phyloP scores from a whole-genome alignment of 1,284 basidiomycete species.

The Agroathelia rolfsii region DNA sequence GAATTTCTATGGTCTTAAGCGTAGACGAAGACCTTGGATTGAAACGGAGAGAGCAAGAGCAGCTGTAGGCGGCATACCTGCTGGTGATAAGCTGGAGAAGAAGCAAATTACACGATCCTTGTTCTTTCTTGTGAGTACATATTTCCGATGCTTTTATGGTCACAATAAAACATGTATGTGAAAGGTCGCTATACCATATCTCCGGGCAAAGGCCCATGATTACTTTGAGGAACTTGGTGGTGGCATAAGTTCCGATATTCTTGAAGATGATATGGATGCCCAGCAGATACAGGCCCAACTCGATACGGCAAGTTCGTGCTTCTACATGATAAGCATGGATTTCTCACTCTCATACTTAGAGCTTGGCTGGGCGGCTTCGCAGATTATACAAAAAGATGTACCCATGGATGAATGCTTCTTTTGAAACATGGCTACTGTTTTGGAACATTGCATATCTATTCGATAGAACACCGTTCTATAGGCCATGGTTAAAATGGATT shows the following conservation, averaged over 20 bases:
- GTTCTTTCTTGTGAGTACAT: slow-evolving; percentile 57
- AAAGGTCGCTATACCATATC: slow-evolving; percentile 82
- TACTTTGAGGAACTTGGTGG: slow-evolving; percentile 88
- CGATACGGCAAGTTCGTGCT: slow-evolving; percentile 35
- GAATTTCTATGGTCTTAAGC: slow-evolving; percentile 86
- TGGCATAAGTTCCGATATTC: slow-evolving; percentile 55
- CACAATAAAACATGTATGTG: slow-evolving; percentile 1
- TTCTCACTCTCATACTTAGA: slow-evolving; percentile 19
- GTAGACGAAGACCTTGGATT: slow-evolving; percentile 63
- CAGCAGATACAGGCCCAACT: slow-evolving; percentile 34
- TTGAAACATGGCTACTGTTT: slow-evolving; percentile 75
- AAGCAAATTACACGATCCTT: slow-evolving; percentile 68
- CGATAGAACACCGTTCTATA: slow-evolving; percentile 77
- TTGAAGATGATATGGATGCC: slow-evolving; percentile 42
- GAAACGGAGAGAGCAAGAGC: slow-evolving; percentile 53
- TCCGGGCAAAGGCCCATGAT: slow-evolving; percentile 83
- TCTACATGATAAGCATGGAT: slow-evolving; percentile 6
- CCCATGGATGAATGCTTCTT: slow-evolving; percentile 71
- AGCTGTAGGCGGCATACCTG: slow-evolving; percentile 56
- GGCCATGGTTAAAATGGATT: slow-evolving; percentile 86
- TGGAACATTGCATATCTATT: slow-evolving; percentile 91
- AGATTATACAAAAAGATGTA: slow-evolving; percentile 63
- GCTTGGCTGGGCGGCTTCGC: slow-evolving; percentile 37
- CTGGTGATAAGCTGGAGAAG: slow-evolving; percentile 51
- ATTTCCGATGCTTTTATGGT: slow-evolving; percentile 1